Base-by-base conservation (phyloP, 805 yeast species). In the Starmerella apis region DNA sequence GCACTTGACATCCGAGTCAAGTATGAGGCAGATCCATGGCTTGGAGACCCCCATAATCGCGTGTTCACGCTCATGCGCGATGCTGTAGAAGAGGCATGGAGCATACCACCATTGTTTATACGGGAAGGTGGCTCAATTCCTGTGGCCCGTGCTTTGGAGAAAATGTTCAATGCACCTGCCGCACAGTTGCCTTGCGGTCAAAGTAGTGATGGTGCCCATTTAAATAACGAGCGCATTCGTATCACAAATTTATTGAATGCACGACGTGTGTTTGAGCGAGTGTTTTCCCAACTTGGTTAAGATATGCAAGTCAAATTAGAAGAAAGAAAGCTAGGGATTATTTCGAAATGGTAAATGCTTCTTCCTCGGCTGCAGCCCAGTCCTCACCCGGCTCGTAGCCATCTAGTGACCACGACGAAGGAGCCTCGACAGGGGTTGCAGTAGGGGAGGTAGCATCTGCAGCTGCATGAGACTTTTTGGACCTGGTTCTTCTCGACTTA, bases 121-220 rank as follows among this genome's bases (percentile, higher is more conserved):
- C 77, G 97, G 56, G 98, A 92, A 68, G 98, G 98, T 53, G 98
- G 98, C 0, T 86, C 96, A 0, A 87, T 90, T 63, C 96, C 98
- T 1, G 81, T 90, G 10, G 80, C 92, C 7, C 68, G 96, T 55
- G 83, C 82, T 53, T 68, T 90, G 56, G 98, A 90, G 60, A 84
- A 84, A 64, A 70, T 75, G 11, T 84, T 90, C 57, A 66, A 73
- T 47, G 95, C 97, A 3, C 85, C 86, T 23, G 97, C 96, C 1
- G 94, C 90, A 0, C 97, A 92, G 65, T 77, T 92, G 30, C 97
- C 98, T 2, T 86, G 96, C 62, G 98, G 97, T 0, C 98, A 90
- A 68, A 77, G 90, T 1, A 79, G 92, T 38, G 97, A 92, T 64
- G 86, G 86, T 61, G 97, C 96, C 1, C 98, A 90, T 69, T 74